Evolutionary conservation across 176 grass and related monocot species (phyloP), one percentile per base, ranked within the genome.

Genomic region (Aegilops sharonensis): DNA sequence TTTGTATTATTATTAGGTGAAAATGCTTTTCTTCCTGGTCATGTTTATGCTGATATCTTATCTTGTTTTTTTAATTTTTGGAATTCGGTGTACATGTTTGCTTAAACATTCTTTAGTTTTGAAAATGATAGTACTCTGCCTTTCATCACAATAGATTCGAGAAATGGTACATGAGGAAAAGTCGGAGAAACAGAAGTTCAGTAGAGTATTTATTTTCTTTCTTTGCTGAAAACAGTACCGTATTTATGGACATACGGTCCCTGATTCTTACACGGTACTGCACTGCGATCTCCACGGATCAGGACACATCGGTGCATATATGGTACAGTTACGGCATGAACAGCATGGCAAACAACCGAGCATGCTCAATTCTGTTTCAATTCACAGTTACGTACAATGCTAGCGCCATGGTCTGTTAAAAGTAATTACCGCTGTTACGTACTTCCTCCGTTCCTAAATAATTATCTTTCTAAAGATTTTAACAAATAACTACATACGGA

Each of bases 291-390:
- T 65, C n/a, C n/a, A 80, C 36, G 61, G 60, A 64, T 4, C 18
- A 24, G 59, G 36, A 64, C 78, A 80, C 15, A 64, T 42, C 36
- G 25, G 59, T 80, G 27, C 78, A 64, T 43, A 36, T 36, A 36
- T 3, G 1, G 57, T 64, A 79, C 35, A 64, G 13, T 64, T 80
- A 29, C 61, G 23, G 10, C 30, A 73, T 80, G 57, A 43, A 59
- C 42, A 78, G 23, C 81, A 80, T 47, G 24, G 29, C 15, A 48
- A 42, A 67, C 31, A 74, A 34, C 30, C 73, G 40, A 70, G 9
- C 50, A 64, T 68, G 68, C 57, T 75, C 36, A 36, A 18, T 6
- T 89, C 1, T 80, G 77, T 40, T 88, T 23, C 84, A 11, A 57
- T 81, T 12, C 27, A 57, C 23, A 59, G 32, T 36, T 78, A 27